Conservation (phyloP, 75 land plant species). For the Selaginella moellendorffii region DNA sequence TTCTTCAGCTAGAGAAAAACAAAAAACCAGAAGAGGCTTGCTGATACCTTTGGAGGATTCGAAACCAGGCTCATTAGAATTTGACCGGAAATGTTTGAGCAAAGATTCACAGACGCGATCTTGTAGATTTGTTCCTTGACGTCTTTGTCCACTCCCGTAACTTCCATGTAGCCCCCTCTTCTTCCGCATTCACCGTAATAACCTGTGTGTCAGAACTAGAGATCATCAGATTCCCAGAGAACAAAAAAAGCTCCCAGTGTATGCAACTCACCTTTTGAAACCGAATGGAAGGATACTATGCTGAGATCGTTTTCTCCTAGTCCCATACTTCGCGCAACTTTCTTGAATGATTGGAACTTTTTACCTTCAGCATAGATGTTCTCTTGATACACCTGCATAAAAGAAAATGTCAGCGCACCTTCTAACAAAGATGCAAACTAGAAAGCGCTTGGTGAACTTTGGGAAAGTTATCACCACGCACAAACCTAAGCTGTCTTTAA, state of each 20-base stretch:
- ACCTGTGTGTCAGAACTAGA: conserved; percentile 28
- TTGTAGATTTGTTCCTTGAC: conserved; percentile 91
- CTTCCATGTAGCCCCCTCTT: conserved; percentile 99
- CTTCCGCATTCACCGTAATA: conserved; percentile 98
- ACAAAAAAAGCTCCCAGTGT: not conserved
- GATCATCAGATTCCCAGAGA: not conserved
- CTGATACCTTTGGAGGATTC: conserved; percentile 95
- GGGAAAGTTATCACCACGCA: not conserved
- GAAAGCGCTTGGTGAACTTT: not conserved
- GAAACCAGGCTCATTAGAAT: conserved; percentile 94
- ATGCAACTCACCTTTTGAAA: conserved; percentile 93
- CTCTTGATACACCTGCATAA: conserved; percentile 92
- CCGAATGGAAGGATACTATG: conserved; percentile 81
- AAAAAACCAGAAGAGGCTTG: too few relatives aligned
- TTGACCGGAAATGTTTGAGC: conserved; percentile 91
- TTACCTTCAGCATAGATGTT: conserved; percentile 83
- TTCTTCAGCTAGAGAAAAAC: too few relatives aligned
- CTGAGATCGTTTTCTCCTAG: conserved; percentile 63
- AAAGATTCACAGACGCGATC: conserved; percentile 88
- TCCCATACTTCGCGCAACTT: conserved; percentile 82
- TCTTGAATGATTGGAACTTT: conserved; percentile 90
- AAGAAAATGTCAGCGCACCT: not conserved
- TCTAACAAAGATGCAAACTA: not conserved
- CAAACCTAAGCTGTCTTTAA: conserved; percentile 3
- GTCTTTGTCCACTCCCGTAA: conserved; percentile 63